Evolutionary conservation across 2,329 filamentous ascomycete genomes (phyloP).

Genomic region (Aspergillus arachidicola): DNA sequence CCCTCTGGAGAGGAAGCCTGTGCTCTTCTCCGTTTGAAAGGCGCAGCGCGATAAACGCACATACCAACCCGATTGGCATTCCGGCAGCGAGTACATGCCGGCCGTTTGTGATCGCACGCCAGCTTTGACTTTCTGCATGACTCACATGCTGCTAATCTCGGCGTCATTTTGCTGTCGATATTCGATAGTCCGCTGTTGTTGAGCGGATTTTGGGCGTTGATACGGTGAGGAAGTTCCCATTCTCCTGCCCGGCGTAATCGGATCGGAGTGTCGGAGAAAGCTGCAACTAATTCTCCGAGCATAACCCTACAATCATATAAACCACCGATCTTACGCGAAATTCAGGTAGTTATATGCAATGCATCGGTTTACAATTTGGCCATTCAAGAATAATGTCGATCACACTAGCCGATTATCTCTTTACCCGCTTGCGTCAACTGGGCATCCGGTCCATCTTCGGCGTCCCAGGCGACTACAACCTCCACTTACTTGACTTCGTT

Average conservation of each 20-base stretch:
- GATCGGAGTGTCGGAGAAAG: not conserved
- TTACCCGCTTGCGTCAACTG: conserved; percentile 64
- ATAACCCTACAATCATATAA: not conserved
- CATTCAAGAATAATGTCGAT: not conserved
- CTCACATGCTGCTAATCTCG: conserved; percentile 6
- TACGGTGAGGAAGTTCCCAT: too few species aligned
- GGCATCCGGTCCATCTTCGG: conserved; percentile 60
- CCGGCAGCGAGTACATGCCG: conserved; percentile 8
- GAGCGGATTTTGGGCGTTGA: too few species aligned
- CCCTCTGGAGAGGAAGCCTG: too few species aligned
- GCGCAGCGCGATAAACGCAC: too few species aligned
- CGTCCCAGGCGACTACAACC: conserved; percentile 70
- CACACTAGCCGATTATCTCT: conserved; percentile 58
- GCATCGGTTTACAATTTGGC: too few species aligned
- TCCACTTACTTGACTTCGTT: conserved; percentile 68
- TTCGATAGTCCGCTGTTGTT: too few species aligned
- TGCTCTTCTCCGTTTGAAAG: too few species aligned
- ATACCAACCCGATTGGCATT: conserved; percentile 21
- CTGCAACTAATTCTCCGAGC: too few species aligned
- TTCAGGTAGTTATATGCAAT: not conserved
- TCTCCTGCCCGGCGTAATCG: not conserved
- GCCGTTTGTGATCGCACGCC: conserved; percentile 11
- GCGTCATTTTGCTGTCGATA: too few species aligned
- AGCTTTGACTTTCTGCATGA: conserved; percentile 9
- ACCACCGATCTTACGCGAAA: not conserved